These are phyloP conservation scores for Galeopsis tetrahit DNA, from an alignment of 257 asterid species.

Conservation along the genomic window DNA sequence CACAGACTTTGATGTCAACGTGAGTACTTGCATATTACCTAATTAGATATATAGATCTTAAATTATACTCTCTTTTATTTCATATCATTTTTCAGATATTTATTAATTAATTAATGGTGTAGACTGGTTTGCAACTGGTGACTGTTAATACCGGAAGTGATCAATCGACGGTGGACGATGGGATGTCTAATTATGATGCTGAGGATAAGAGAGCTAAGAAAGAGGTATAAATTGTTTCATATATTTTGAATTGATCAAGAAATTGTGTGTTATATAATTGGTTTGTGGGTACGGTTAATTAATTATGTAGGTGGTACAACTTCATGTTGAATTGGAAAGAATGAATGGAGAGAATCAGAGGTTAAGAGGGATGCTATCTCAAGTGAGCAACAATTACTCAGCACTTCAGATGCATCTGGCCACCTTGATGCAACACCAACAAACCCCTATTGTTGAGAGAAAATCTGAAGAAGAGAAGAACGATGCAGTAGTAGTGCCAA, in stretches of 20 bases:
- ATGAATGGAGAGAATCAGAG: slow-evolving; percentile 76
- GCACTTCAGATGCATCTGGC: slow-evolving; percentile 66
- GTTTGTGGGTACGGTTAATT: background rate
- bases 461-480: slow-evolving; percentile 39
- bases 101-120: background rate
- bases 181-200: slow-evolving; percentile 43
- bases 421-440: slow-evolving; percentile 50
- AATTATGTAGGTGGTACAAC: slow-evolving; percentile 49
- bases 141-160: slow-evolving; percentile 78
- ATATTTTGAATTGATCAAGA: background rate
- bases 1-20: slow-evolving; percentile 50
- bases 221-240: slow-evolving; percentile 51
- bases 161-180: slow-evolving; percentile 83
- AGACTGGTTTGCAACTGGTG: slow-evolving; percentile 95
- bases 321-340: slow-evolving; percentile 62
- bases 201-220: slow-evolving; percentile 58
- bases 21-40: slow-evolving; percentile 39
- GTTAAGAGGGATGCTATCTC: slow-evolving; percentile 75
- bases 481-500: slow-evolving; percentile 41
- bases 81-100: too few species aligned
- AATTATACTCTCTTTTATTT: too few species aligned
- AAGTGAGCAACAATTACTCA: slow-evolving; percentile 62
- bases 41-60: too few species aligned
- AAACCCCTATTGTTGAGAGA: slow-evolving; percentile 34
- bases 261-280: background rate